Evolutionary conservation across 768 basidiomycete species (phyloP), one percentile per base, ranked within the genome.

Genomic region (Trametes elegans): DNA sequence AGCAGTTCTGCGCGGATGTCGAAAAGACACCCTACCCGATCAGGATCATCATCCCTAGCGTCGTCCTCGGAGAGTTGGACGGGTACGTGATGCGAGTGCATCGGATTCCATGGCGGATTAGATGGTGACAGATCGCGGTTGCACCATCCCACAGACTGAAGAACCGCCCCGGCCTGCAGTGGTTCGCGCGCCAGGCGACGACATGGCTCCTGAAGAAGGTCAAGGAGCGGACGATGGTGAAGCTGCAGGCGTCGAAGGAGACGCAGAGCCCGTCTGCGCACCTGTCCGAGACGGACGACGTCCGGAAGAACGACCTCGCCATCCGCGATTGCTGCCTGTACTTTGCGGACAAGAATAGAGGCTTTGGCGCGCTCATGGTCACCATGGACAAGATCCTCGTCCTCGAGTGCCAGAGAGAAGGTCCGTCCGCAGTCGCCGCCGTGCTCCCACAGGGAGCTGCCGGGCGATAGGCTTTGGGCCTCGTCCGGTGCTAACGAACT

Each of bases 311-410:
- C 62, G 90, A 93, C 62, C 74, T 76, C 47, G 69, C 87, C 34
- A 90, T 93, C 62, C 69, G 87, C 48, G 91, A 92, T 66, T 93
- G 90, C 62, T 87, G 84, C 63, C 71, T 76, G 60, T 87, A 83
- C 67, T 89, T 85, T 58, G 49, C 56, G 42, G 67, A 62, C 49
- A 68, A 60, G 34, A 74, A 70, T 23, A 69, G 63, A 40, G 71
- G 74, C n/a, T 74, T 69, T 56, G 85, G 84, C n/a, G 71, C 79
- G 48, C 61, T 90, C 35, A 49, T 67, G 39, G 83, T 85, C 66
- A 88, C 82, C 52, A 80, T 76, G 42, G 90, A 93, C 69, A 84
- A 79, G 42, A 86, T 87, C 59, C 69, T 92, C 27, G 80, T 78
- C 52, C 71, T 83, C 45, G 75, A 83, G 58, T 74, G 74, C 29